phyloP scores from a whole-genome alignment of 306 rosid species.

The Rosa multiflora region DNA sequence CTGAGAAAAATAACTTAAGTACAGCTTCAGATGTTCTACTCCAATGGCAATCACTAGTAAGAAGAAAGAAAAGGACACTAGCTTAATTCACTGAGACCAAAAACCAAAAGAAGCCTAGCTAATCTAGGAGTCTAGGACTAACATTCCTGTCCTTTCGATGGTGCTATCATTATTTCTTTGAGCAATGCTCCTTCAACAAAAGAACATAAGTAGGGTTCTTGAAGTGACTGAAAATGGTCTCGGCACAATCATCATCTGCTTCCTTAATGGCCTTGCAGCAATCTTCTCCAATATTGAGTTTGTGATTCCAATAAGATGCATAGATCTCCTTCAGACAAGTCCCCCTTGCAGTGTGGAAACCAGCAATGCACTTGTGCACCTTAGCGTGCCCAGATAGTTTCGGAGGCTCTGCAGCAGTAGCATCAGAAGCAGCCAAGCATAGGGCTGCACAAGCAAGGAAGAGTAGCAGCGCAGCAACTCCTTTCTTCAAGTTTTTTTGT shows the following conservation, averaged over 20 bases:
- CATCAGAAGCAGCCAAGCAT: neutral
- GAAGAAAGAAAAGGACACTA: too few species aligned
- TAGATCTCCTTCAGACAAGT: neutral
- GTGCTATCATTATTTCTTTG: neutral
- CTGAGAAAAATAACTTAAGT: too few species aligned
- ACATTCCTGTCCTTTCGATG: neutral
- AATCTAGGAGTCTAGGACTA: neutral
- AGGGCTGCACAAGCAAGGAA: neutral
- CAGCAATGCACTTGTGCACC: neutral
- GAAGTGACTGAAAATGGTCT: neutral
- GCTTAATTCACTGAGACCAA: too few species aligned
- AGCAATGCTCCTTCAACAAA: neutral
- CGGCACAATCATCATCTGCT: conserved; percentile 1
- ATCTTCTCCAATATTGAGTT: neutral
- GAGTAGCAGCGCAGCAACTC: neutral
- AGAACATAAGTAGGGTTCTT: neutral
- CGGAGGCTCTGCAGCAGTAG: neutral
- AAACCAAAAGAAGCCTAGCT: neutral
- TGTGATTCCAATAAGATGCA: neutral
- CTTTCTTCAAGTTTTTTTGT: neutral
- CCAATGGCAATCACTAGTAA: too few species aligned
- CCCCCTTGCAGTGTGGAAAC: neutral
- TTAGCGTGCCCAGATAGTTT: neutral
- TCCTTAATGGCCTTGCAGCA: neutral
- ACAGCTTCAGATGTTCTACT: too few species aligned